Evolutionary conservation across 2,329 filamentous ascomycete genomes (phyloP), one percentile per base, ranked within the genome.

Genomic region (Nemania serpens): DNA sequence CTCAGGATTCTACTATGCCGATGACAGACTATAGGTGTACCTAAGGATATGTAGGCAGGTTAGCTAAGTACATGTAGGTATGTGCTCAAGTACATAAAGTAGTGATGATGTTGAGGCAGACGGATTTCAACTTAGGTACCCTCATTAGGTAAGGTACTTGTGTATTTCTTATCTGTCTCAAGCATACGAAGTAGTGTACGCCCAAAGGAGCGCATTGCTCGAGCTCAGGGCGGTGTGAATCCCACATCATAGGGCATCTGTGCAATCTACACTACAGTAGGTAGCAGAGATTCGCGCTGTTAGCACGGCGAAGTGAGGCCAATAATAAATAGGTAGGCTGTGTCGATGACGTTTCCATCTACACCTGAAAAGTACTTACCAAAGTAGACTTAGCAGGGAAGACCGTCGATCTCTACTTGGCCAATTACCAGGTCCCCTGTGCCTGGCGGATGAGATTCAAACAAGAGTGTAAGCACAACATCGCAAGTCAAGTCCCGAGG

Each of bases 401-500:
- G 33, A 51, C 13, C 47, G 51, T 47, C 36, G 46, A 47, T 51
- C 47, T 29, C 25, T 29, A 29, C 37, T 39, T 50, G 37, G 45
- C 25, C 7, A 20, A 36, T n/a, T 52, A 18, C 51, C 45, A 46
- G 58, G 5, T 48, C n/a, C 25, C 58, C 29, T 55, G 51, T 49
- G 46, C 46, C 46, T 45, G 33, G 25, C 29, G 17, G 15, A 50
- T 56, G 45, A 39, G 39, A 50, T 57, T 29, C 25, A 29, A 29
- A 29, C 25, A 29, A 29, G 7, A 7, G 25, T 29, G 25, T 7
- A 29, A 29, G 25, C 25, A 29, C 34, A 9, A 43, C 25, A n/a
- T 33, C 29, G 49, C 42, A n/a, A 39, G 3, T 39, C 42, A 25
- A 58, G 48, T 61, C 53, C 58, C 58, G 58, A 49, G 48, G 42